Base-by-base conservation (phyloP, 2,329 filamentous ascomycete species). In the Diaporthe sp. region DNA sequence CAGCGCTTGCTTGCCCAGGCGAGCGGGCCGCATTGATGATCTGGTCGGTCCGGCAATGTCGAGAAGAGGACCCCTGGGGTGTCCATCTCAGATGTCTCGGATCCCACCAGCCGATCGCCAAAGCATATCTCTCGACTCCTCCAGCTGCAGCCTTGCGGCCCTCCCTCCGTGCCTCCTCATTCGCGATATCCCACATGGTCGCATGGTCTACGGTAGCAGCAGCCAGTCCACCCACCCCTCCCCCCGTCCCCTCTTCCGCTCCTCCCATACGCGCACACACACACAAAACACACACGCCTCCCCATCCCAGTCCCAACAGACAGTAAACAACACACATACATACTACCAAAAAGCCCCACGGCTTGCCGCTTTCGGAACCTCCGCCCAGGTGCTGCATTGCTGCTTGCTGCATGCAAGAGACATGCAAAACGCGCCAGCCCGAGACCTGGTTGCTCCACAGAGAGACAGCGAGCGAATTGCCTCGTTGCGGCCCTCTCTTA, bases 31-130 rank as follows among this genome's bases (percentile, higher is more conserved):
- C 34, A 44, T 31, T 42, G 71, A 53, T 25, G 31, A 49, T 37
- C 13, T 39, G 57, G 71, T 42, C 57, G 57, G 31, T 53, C 71
- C 57, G 71, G 44, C 31, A 51, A n/a, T 42, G 20, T 37, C 25
- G 28, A 51, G 17, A n/a, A 28, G 25, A 20, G 47, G 47, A 39
- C 31, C 65, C 47, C 49, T 39, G 65, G 47, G 34, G 65, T 34
- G 37, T n/a, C 25, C 34, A 44, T 55, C 58, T 73, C 58, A 63
- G 58, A 42, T 25, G 34, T 53, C 47, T 55, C 58, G 58, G 55
- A 63, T 55, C 71, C 71, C 57, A n/a, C 71, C 58, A 55, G 58
- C 71, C 44, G 58, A 65, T 53, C 71, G 57, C 49, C 65, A 73
- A 55, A 73, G 57, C 28, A 28, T 51, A 53, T 47, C 55, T 63